These are phyloP conservation scores for Cyberlindnera bimundalis DNA, from an alignment of 805 yeast genomes.

Conservation along the genomic window DNA sequence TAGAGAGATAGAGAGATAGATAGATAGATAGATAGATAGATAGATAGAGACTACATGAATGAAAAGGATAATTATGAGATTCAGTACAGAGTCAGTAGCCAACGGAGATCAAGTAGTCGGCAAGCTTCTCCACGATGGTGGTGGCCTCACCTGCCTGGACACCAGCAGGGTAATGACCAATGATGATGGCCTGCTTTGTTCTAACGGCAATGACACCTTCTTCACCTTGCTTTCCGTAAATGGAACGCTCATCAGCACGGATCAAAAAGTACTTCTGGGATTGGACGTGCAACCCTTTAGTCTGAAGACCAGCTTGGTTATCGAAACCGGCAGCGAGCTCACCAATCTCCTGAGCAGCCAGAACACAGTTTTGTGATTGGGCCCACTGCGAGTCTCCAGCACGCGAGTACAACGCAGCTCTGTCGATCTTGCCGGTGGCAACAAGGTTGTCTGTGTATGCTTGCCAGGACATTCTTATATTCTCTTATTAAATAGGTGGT, in stretches of 20 bases:
- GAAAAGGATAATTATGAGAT: no score
- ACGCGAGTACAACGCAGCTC: slow-evolving; percentile 88
- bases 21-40: no score
- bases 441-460: slow-evolving; percentile 94
- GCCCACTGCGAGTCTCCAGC: slow-evolving; percentile 98
- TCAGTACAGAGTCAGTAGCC: slow-evolving; percentile 67
- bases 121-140: slow-evolving; percentile 89
- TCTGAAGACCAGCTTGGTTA: slow-evolving; percentile 75
- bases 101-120: slow-evolving; percentile 87
- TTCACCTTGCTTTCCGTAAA: slow-evolving; percentile 88
- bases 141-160: slow-evolving; percentile 95
- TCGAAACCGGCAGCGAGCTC: slow-evolving; percentile 77
- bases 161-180: slow-evolving; percentile 93
- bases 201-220: slow-evolving; percentile 89
- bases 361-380: slow-evolving; percentile 59
- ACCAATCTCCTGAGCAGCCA: slow-evolving; percentile 66
- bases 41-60: no score
- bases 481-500: not conserved
- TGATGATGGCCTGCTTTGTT: slow-evolving; percentile 86
- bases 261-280: slow-evolving; percentile 85
- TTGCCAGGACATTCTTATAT: slow-evolving; percentile 45
- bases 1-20: no score
- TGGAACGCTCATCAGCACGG: slow-evolving; percentile 87
- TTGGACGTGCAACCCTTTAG: slow-evolving; percentile 80
- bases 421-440: slow-evolving; percentile 84